These are phyloP conservation scores for Eleusine coracana DNA, from an alignment of 176 grass and related monocot species.

Conservation along the genomic window DNA sequence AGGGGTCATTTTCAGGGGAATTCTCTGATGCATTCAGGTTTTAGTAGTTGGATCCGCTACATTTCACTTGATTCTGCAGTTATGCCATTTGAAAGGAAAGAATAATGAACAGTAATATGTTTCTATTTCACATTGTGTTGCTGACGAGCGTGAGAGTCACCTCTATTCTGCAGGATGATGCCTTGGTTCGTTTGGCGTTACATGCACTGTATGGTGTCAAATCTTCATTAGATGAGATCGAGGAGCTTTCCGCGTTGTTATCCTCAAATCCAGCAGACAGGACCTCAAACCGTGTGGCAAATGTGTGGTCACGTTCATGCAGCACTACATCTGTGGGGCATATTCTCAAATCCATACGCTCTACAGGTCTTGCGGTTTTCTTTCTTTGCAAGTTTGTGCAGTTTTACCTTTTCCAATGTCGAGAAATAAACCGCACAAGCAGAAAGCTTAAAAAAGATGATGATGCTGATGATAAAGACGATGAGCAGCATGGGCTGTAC, in stretches of 20 bases:
- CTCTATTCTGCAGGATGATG: conserved; percentile 66
- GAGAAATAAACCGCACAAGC: conserved; percentile 33
- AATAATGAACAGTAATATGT: neutral
- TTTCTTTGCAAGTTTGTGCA: conserved; percentile 84
- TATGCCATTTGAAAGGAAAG: neutral
- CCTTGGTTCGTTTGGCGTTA: conserved; percentile 74
- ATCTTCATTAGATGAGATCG: conserved; percentile 77
- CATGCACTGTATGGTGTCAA: conserved; percentile 79
- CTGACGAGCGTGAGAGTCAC: conserved; percentile 16
- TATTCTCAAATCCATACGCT: conserved; percentile 72
- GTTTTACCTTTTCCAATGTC: conserved; percentile 65
- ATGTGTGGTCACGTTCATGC: conserved; percentile 78
- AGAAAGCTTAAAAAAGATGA: conserved; percentile 32
- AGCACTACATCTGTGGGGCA: conserved; percentile 68
- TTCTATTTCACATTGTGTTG: conserved; percentile 16
- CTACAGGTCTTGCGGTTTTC: conserved; percentile 68
- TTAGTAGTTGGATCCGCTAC: conserved; percentile 2
- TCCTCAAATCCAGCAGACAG: conserved; percentile 76
- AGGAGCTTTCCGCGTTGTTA: conserved; percentile 64
- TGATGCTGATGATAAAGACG: conserved; percentile 40
- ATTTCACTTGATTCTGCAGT: neutral
- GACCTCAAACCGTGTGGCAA: conserved; percentile 60
- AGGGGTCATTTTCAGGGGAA: conserved; percentile 7
- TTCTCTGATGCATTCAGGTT: conserved; percentile 11
- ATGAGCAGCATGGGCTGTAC: conserved; percentile 44